Percentiles rank a stretch among this genome's conserved stretches.
Conservation (phyloP, 768 basidiomycete genomes). For the Sporobolomyces phaffii region DNA sequence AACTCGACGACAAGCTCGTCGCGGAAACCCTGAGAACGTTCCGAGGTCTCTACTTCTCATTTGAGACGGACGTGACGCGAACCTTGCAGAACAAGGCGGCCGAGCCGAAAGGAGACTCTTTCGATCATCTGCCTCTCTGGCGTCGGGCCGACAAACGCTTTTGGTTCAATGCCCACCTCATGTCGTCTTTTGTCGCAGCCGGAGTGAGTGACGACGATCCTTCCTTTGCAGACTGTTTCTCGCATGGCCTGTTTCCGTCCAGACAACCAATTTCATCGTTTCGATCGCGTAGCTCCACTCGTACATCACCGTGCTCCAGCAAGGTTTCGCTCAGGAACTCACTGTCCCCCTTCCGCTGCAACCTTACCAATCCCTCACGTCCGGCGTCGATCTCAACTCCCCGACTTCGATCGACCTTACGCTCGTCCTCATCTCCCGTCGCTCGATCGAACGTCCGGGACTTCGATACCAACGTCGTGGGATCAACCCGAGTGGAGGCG, state of each 20-base stretch:
- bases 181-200: constrained; percentile 75
- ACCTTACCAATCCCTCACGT: constrained; percentile 20
- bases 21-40: constrained; percentile 16
- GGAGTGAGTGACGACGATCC: constrained; percentile 55
- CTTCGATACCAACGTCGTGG: constrained; percentile 90
- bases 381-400: background rate
- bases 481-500: constrained; percentile 60
- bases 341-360: constrained; percentile 20
- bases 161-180: constrained; percentile 94
- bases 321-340: constrained; percentile 15
- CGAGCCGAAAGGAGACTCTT: background rate
- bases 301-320: constrained; percentile 27
- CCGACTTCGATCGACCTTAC: constrained; percentile 51
- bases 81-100: constrained; percentile 19
- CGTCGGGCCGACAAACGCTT: constrained; percentile 79
- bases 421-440: constrained; percentile 74
- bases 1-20: constrained; percentile 42
- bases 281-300: constrained; percentile 21
- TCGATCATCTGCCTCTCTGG: constrained; percentile 67
- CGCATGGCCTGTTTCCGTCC: background rate
- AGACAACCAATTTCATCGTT: background rate
- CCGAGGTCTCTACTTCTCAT: constrained; percentile 26
- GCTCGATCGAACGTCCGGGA: constrained; percentile 83
- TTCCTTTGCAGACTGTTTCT: background rate
- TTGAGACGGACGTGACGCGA: constrained; percentile 22